Conservation (phyloP, 192 early-diverging fungal species). For the Entomortierella lignicola region DNA sequence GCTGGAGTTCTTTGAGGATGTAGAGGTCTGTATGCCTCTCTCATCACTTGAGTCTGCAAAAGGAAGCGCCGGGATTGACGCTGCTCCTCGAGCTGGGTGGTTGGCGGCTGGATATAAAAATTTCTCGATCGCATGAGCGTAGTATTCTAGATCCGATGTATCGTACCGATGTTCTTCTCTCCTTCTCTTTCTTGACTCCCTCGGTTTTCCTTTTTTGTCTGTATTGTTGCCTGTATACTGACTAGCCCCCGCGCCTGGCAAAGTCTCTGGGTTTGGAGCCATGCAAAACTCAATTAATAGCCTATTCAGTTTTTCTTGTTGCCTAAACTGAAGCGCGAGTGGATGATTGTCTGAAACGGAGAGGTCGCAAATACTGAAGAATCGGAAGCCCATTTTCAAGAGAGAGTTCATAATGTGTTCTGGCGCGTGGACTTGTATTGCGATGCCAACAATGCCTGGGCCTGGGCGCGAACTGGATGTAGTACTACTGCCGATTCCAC, state of each 20-base stretch:
- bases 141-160: slow-evolving; percentile 9
- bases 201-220: background rate
- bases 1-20: background rate
- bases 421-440: slow-evolving; percentile 41
- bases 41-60: background rate
- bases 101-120: slow-evolving; percentile 37
- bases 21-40: too few relatives aligned
- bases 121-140: slow-evolving; percentile 14
- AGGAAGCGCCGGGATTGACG: slow-evolving; percentile 9
- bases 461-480: slow-evolving; percentile 45
- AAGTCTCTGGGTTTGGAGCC: slow-evolving; percentile 21
- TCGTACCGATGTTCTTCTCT: background rate
- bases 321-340: slow-evolving; percentile 32
- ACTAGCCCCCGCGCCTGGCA: background rate
- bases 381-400: slow-evolving; percentile 42
- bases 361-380: slow-evolving; percentile 49
- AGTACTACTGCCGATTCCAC: slow-evolving; percentile 40
- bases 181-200: background rate
- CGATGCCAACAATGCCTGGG: slow-evolving; percentile 44
- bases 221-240: background rate
- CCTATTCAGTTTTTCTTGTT: slow-evolving; percentile 40
- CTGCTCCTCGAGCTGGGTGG: slow-evolving; percentile 7
- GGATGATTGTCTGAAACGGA: slow-evolving; percentile 45
- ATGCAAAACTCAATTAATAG: slow-evolving; percentile 49
- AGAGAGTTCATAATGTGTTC: slow-evolving; percentile 23